Conservation (phyloP, 1,284 basidiomycete genomes). For the Ceratobasidium theobromae region DNA sequence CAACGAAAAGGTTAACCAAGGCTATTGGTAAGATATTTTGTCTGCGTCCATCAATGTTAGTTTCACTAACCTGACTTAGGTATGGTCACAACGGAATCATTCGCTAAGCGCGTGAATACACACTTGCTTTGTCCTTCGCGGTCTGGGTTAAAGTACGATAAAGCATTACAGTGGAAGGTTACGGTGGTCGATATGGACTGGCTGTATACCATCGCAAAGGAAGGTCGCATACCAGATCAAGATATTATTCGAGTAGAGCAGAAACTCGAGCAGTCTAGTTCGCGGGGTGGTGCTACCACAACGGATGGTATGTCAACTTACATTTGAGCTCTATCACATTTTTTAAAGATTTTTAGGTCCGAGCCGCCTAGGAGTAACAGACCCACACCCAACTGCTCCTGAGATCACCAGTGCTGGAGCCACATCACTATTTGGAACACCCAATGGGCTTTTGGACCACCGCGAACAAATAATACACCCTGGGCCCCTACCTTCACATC, state of each 20-base stretch:
- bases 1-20: slow-evolving; percentile 60
- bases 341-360: neutral
- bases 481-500: neutral
- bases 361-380: neutral
- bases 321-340: neutral
- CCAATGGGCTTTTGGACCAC: slow-evolving; percentile 2
- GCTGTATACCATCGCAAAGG: slow-evolving; percentile 55
- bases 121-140: slow-evolving; percentile 72
- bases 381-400: neutral
- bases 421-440: neutral
- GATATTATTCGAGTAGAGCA: neutral
- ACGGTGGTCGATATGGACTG: slow-evolving; percentile 62
- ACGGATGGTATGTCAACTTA: neutral
- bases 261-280: neutral
- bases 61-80: slow-evolving; percentile 15
- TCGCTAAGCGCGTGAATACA: slow-evolving; percentile 44
- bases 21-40: slow-evolving; percentile 55
- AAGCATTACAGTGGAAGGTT: slow-evolving; percentile 68
- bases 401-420: neutral
- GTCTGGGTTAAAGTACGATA: slow-evolving; percentile 67
- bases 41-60: neutral
- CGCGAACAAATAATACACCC: neutral
- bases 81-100: slow-evolving; percentile 20
- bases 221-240: slow-evolving; percentile 1
- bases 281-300: neutral